Evolutionary conservation across 768 basidiomycete genomes (phyloP).

Genomic region (Multifurca ochricompacta): DNA sequence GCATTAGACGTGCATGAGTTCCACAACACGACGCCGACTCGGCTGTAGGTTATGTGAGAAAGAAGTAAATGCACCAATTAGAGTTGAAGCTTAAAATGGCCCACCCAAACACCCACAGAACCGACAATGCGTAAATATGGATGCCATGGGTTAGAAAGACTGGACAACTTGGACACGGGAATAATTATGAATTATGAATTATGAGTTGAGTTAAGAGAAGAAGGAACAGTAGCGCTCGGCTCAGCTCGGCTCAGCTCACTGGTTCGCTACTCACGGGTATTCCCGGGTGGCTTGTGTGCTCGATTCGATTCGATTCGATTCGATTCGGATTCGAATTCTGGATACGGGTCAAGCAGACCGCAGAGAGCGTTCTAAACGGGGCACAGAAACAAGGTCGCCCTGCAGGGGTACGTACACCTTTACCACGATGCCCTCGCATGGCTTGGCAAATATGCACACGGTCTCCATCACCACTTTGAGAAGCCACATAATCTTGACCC

Average conservation of each 20-base stretch:
- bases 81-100: not conserved
- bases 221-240: too few relatives aligned
- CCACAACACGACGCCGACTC: too few relatives aligned
- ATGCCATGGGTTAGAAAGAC: too few relatives aligned
- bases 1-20: too few relatives aligned
- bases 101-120: not conserved
- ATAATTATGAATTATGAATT: too few relatives aligned
- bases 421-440: not conserved
- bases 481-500: not conserved
- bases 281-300: not conserved
- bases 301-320: not conserved
- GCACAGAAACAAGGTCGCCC: not conserved
- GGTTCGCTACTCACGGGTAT: not conserved
- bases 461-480: constrained; percentile 7
- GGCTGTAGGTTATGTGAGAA: too few relatives aligned
- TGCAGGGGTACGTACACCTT: too few relatives aligned
- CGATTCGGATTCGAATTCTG: not conserved
- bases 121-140: not conserved
- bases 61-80: not conserved
- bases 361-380: not conserved
- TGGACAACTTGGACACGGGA: too few relatives aligned
- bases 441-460: too few relatives aligned
- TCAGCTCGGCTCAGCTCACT: too few relatives aligned
- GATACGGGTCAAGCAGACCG: not conserved
- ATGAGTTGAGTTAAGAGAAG: too few relatives aligned